Base-by-base conservation (phyloP, 1,284 basidiomycete genomes). In the Pyrrhoderma lamaoense region DNA sequence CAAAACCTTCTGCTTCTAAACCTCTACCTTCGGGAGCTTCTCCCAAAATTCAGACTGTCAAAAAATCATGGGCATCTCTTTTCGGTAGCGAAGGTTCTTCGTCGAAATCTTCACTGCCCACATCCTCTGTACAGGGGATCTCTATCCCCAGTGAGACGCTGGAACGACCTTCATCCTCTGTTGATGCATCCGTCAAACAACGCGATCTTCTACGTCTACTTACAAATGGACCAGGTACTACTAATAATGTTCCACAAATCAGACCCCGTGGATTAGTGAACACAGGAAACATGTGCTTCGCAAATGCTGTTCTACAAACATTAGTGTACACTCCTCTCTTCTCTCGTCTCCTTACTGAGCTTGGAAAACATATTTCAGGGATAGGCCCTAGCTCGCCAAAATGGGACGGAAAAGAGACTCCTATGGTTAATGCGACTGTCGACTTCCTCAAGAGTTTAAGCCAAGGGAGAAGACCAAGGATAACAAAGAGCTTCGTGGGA, bases 251-350 rank as follows among this genome's bases (percentile, higher is more conserved):
- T 13, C 70, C 74, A 8, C 67, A 74, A 54, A 76, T 79, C 19
- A 68, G 75, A 27, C 86, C 92, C 0, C 77, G 94, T 25, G 95
- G 95, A 3, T 71, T 99, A 40, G 79, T 98, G 61, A 99, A 98
- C 69, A 88, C 83, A 3, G 95, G 95, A 8, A 99, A 99, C 69
- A 88, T 97, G 80, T 99, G 95, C 68, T 99, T 97, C 65, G 93
- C 94, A 47, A 98, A 98, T 62, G 85, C 93, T 0, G 88, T 97
- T 27, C 70, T 98, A 21, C 95, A 98, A 70, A 82, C 90, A 1
- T 76, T 99, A 18, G 79, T 95, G 1, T 95, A 93, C 67, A 93
- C 88, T 61, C 77, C 80, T 13, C 91, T 89, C 1, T 96, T 98
- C 67, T 84, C 85, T 61, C 76, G 77, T 45, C 69, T 97, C 47